These are phyloP conservation scores for Tubosaeta sp. DNA, from an alignment of 768 basidiomycete species.

Conservation along the genomic window DNA sequence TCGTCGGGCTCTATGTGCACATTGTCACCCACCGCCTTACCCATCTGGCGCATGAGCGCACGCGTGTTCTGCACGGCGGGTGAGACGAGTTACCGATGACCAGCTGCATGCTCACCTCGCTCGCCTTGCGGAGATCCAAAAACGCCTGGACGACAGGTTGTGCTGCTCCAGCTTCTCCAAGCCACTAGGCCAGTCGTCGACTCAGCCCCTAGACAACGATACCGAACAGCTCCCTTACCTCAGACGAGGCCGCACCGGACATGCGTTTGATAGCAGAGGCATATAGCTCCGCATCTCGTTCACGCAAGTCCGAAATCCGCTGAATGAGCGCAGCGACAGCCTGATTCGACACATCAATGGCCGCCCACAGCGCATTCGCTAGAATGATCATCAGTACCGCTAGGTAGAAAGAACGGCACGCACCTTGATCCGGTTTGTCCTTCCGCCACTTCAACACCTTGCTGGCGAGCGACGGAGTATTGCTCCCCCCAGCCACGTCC, in stretches of 20 bases:
- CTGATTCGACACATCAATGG: slow-evolving; percentile 59
- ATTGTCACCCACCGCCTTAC: slow-evolving; percentile 47
- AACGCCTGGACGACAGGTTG: slow-evolving; percentile 50
- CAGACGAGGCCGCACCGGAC: slow-evolving; percentile 47
- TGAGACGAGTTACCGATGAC: background rate
- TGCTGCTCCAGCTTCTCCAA: background rate
- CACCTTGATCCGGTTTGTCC: slow-evolving; percentile 56
- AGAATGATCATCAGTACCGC: background rate
- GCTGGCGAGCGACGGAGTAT: slow-evolving; percentile 91
- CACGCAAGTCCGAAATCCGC: slow-evolving; percentile 47
- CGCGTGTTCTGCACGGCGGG: slow-evolving; percentile 58
- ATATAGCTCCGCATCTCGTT: slow-evolving; percentile 47
- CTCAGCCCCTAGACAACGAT: background rate
- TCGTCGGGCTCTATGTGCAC: slow-evolving; percentile 90
- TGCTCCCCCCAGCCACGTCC: slow-evolving; percentile 93
- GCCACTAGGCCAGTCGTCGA: slow-evolving; percentile 43
- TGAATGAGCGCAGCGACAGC: slow-evolving; percentile 50
- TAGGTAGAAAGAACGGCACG: background rate
- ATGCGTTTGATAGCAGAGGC: slow-evolving; percentile 57
- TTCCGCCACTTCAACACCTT: slow-evolving; percentile 89
- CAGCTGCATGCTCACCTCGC: slow-evolving; percentile 46
- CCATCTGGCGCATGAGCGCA: slow-evolving; percentile 80
- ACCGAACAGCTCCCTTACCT: slow-evolving; percentile 41
- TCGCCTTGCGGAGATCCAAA: slow-evolving; percentile 49
- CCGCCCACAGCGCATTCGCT: slow-evolving; percentile 66